Evolutionary conservation across 345 rosid genomes (phyloP).

Genomic region (Noccaea bulbosa): DNA sequence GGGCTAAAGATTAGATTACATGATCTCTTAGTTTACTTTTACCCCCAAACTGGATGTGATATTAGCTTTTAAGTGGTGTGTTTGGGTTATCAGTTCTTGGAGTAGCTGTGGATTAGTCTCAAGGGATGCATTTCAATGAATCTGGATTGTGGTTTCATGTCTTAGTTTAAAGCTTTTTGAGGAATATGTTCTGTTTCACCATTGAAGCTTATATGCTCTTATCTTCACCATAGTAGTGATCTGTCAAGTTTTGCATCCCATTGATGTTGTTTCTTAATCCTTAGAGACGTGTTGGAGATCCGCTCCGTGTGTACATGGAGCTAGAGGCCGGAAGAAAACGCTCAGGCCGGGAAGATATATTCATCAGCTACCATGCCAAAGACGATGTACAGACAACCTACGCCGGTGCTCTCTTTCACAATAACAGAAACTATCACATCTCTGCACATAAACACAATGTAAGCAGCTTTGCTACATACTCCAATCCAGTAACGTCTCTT

Average conservation of each 20-base stretch:
- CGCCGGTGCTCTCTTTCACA: constrained; percentile 91
- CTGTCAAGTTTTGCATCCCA: background rate
- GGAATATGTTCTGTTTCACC: too few species aligned
- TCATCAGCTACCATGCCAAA: constrained; percentile 85
- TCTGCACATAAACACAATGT: constrained; percentile 72
- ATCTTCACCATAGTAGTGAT: background rate
- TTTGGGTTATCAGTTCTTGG: background rate
- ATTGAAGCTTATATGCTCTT: background rate
- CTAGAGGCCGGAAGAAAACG: constrained; percentile 86
- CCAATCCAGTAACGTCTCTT: background rate
- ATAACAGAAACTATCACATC: constrained; percentile 76
- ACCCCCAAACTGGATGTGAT: background rate
- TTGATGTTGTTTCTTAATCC: background rate
- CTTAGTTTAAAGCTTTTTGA: too few species aligned
- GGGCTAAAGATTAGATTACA: background rate
- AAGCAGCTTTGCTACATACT: constrained; percentile 32
- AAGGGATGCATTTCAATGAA: background rate
- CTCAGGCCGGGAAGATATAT: constrained; percentile 84
- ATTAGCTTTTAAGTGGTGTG: constrained; percentile 16
- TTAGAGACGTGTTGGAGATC: constrained; percentile 78
- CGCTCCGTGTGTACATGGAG: constrained; percentile 95
- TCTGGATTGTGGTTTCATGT: background rate
- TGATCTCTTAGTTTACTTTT: background rate
- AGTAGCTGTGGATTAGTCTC: constrained; percentile 16
- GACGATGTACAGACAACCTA: constrained; percentile 89